A percentile compares a stretch with the other conserved stretches of the same genome.
These are phyloP conservation scores for Melaleuca alternifolia DNA, from an alignment of 345 rosid genomes.

Conservation along the genomic window DNA sequence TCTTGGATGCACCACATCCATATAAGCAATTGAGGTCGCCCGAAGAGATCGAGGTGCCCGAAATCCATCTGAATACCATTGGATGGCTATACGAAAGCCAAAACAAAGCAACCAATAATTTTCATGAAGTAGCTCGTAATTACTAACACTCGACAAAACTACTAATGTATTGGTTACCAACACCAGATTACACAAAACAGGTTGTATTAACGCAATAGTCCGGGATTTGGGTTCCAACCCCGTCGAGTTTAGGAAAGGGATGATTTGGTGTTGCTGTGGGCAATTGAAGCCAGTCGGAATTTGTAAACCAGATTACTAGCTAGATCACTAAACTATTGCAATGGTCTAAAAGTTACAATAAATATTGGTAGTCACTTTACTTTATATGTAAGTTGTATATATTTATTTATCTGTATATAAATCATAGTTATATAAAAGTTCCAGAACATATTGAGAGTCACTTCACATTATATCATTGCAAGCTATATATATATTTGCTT, in stretches of 20 bases:
- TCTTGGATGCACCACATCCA: background rate
- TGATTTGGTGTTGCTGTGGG: background rate
- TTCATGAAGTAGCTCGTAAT: background rate
- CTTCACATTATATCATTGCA: too few relatives aligned
- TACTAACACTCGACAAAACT: background rate
- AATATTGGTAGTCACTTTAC: too few relatives aligned
- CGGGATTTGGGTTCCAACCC: background rate
- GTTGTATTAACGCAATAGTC: fast-evolving
- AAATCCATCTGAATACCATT: background rate
- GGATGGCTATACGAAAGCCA: fast-evolving
- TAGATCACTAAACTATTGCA: background rate
- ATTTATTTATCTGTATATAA: too few relatives aligned
- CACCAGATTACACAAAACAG: background rate
- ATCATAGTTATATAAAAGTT: too few relatives aligned
- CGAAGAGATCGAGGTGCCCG: background rate
- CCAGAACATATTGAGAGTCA: background rate
- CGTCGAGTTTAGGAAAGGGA: background rate
- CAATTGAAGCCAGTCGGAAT: too few relatives aligned
- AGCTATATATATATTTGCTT: too few relatives aligned
- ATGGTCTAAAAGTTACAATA: background rate
- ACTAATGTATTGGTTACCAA: too few relatives aligned
- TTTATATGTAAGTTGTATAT: too few relatives aligned
- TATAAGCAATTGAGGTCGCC: too few relatives aligned
- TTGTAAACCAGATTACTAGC: background rate
- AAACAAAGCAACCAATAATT: background rate